Evolutionary conservation across 2,329 filamentous ascomycete species (phyloP), one percentile per base, ranked within the genome.

Genomic region (Allantophomopsis lycopodina): DNA sequence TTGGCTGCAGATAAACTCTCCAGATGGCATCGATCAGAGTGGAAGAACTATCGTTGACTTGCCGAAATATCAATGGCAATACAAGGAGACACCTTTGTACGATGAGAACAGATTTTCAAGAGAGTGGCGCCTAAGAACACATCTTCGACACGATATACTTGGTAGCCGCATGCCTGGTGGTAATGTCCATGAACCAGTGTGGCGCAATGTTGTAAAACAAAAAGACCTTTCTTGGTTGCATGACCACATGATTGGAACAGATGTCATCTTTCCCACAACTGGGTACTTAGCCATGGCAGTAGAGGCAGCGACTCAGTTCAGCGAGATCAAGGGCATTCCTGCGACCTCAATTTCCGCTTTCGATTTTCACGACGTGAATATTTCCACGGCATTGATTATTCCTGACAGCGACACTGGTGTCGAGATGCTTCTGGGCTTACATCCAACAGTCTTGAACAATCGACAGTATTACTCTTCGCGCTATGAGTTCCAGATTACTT

Each of bases 21-120:
- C 18, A 2, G 18, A 7, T 4, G 18, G 18, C 18, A 20, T 4
- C 4, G 4, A 4, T 20, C 18, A 20, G 18, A 57, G 1, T 65
- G 68, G 12, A 50, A n/a, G 18, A 16, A 11, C 23, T 12, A 4
- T 44, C 18, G 13, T 20, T 14, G 40, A 48, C 35, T 48, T 74
- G 12, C 71, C 71, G 1, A 55, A 59, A 1, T 74, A 74, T 43
- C 60, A 64, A 2, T 74, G 69, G 68, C 68, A 73, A 23, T 68
- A 73, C 41, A 20, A 20, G 7, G 49, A 20, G n/a, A 35, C n/a
- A 11, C 14, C n/a, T 14, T 21, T 36, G 15, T 40, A 32, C 16
- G 14, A 35, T 18, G 38, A 40, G 32, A 36, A 31, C 7, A 31
- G 38, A 21, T n/a, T 35, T 12, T 20, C 15, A n/a, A 40, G 16